Base-by-base conservation (phyloP, 495 filamentous ascomycete species). In the Baudoinia panamericana region DNA sequence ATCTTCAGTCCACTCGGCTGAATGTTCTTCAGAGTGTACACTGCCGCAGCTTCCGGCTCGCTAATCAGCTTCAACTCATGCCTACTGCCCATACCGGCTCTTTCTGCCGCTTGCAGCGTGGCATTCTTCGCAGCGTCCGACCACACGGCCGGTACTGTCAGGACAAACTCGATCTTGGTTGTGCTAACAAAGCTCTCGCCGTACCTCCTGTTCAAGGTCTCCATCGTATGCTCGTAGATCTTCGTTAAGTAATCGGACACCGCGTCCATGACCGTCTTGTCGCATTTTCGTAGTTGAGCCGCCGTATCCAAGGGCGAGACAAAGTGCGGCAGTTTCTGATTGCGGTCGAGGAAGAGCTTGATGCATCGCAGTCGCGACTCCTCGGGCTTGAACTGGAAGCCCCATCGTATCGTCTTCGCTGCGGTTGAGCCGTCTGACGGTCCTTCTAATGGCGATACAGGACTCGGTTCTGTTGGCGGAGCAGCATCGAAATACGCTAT, bases 311-410 rank as follows among this genome's bases (percentile, higher is more conserved):
- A 63, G 7, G 80, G 78, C 48, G 74, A 79, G 48, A 84, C 80
- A 44, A 82, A 84, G 51, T 75, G 78, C 10, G 80, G 80, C 18
- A 83, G 67, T 51, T 80, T 80, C 57, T 84, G 80, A 30, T 77
- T 75, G 21, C 77, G 74, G 57, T 84, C 80, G 32, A 84, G 75
- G 56, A 84, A 82, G 30, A 84, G 68, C 63, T 84, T 84, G 59
- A 84, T 80, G 56, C 79, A 84, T 9, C 80, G 76, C 32, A 84
- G 66, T 17, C 81, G 69, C 21, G 75, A 67, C 57, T 82, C 78
- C 55, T 81, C 76, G 5, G 80, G 79, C 49, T 72, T 71, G 60
- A 84, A 82, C 54, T 82, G 77, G 57, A 84, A 84, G 0, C 80
- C 80, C 80, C 80, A 82, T 71, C 70, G 73, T 30, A 75, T 69